Base-by-base conservation (phyloP, 495 filamentous ascomycete genomes). In the Pyrenula aspistea region DNA sequence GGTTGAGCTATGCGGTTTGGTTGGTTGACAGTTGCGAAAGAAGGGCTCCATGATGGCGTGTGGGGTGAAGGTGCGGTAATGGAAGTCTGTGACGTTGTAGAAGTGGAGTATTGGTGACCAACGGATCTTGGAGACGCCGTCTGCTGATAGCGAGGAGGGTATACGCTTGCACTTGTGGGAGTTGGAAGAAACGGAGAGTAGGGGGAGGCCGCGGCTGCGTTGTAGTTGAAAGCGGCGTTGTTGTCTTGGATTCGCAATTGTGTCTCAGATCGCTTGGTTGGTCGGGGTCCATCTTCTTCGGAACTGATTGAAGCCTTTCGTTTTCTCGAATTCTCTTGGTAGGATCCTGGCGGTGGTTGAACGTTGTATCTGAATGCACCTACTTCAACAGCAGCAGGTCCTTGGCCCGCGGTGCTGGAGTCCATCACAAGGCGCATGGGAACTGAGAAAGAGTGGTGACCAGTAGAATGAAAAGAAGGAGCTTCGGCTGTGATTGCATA, bases 401-500 rank as follows among this genome's bases (percentile, higher is more conserved):
- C 73, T 56, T 80, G 77, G 4, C 85, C 86, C 51, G 78, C 75
- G 22, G 82, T 52, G 22, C 50, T 76, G 49, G 77, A 78, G 57
- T 92, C 86, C 63, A 94, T 78, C 12, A 82, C 69, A 50, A 96
- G 75, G 59, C 79, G 79, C 53, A 97, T 65, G 23, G 88, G 87
- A 24, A 96, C 83, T 59, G 79, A 83, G 47, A 82, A 74, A 22
- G 83, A 82, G 11, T 77, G 71, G 50, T 80, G 86, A 31, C 79
- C 78, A 19, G 88, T 95, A 49, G 73, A 68, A 51, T 81, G 67
- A 55, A 89, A 85, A 22, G 80, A 71, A 36, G 93, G 93, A 19
- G 83, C 87, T 47, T 89, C 81, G 2, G 81, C 82, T 20, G 83
- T 78, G 24, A 95, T 67, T n/a, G 75, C 74, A 66, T 94, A 96